These are phyloP conservation scores for Sindora glabra DNA, from an alignment of 306 rosid genomes.

Conservation along the genomic window DNA sequence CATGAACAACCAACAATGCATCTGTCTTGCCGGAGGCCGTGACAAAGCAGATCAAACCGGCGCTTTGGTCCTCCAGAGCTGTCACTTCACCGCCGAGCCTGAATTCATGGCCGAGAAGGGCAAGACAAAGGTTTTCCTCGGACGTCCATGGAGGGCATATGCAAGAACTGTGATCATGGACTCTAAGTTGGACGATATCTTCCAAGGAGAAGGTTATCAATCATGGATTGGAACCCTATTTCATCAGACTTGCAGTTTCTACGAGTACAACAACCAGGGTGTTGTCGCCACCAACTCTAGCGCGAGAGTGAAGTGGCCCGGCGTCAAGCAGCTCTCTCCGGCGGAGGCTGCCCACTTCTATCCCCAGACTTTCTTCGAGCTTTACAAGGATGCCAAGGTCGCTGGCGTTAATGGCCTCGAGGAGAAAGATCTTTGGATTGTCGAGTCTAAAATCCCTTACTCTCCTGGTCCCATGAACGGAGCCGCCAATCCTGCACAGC, in stretches of 20 bases:
- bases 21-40: conserved; percentile 64
- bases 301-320: conserved; percentile 52
- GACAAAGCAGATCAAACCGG: conserved; percentile 23
- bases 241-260: conserved; percentile 30
- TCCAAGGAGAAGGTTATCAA: conserved; percentile 47
- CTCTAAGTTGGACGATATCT: conserved; percentile 41
- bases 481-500: too few species aligned
- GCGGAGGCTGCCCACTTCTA: conserved; percentile 25
- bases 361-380: conserved; percentile 18
- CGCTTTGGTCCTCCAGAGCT: conserved; percentile 42
- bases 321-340: conserved; percentile 19
- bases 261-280: conserved; percentile 53
- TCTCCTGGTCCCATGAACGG: conserved; percentile 9
- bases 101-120: not conserved
- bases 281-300: conserved; percentile 14
- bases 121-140: conserved; percentile 27
- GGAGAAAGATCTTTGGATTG: conserved; percentile 65
- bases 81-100: conserved; percentile 37
- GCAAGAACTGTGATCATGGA: conserved; percentile 62
- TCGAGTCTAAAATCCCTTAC: conserved; percentile 16
- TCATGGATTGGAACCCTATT: conserved; percentile 42
- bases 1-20: conserved; percentile 23
- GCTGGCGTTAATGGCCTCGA: too few species aligned
- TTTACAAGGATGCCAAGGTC: not conserved
- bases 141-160: conserved; percentile 62